Conservation (phyloP, 208 protist genomes). For the Trypanosoma scelopori region DNA sequence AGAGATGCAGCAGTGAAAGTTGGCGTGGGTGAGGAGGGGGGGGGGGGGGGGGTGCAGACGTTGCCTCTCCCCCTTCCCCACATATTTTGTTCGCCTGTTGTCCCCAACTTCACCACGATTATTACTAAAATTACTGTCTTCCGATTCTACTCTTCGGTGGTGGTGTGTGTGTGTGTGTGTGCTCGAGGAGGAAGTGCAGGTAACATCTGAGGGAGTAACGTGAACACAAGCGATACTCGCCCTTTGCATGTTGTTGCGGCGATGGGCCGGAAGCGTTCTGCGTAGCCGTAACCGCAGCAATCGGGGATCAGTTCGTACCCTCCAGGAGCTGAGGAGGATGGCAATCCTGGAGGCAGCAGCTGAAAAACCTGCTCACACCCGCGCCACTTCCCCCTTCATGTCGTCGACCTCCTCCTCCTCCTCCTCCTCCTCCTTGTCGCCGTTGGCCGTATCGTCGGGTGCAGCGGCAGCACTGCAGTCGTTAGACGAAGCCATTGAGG, state of each 20-base stretch:
- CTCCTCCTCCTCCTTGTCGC: conserved; percentile 33
- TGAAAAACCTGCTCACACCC: conserved; percentile 14
- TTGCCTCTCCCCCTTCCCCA: too few relatives aligned
- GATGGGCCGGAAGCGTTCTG: conserved; percentile 15
- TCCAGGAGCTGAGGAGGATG: conserved; percentile 20
- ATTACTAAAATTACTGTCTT: not conserved
- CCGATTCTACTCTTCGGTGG: not conserved
- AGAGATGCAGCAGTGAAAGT: too few relatives aligned
- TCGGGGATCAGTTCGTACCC: not conserved
- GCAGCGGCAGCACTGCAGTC: conserved; percentile 15
- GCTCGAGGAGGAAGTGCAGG: too few relatives aligned
- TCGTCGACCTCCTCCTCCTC: conserved; percentile 29
- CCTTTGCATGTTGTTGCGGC: conserved; percentile 17
- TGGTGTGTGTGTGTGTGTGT: too few relatives aligned
- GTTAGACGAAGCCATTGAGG: conserved; percentile 20
- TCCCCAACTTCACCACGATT: too few relatives aligned
- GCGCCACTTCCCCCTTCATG: conserved; percentile 32
- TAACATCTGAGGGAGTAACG: too few relatives aligned
- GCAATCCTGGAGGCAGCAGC: conserved; percentile 26
- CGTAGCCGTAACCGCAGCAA: conserved; percentile 6
- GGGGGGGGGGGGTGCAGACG: too few relatives aligned
- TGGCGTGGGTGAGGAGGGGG: too few relatives aligned
- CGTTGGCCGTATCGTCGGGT: conserved; percentile 29
- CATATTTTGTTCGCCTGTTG: too few relatives aligned
- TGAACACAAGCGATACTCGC: not conserved